These are phyloP conservation scores for Aaosphaeria arxii DNA, from an alignment of 2,329 filamentous ascomycete genomes.

Conservation along the genomic window DNA sequence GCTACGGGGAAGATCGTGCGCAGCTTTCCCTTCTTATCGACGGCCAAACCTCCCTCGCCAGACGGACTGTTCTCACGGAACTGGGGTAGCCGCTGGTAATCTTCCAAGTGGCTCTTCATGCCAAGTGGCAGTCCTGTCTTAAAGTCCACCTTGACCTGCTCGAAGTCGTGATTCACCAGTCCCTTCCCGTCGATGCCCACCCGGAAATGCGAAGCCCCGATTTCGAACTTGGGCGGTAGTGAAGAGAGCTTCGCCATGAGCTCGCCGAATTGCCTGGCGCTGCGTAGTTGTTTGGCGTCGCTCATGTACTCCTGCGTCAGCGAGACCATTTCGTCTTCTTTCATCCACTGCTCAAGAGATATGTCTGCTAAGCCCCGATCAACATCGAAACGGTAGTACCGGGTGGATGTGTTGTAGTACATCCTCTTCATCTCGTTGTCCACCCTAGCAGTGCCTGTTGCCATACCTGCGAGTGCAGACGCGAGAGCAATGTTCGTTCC, in stretches of 20 bases:
- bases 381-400: slow-evolving; percentile 40
- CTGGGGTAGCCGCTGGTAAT: slow-evolving; percentile 18
- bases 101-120: slow-evolving; percentile 13
- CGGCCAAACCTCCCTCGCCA: slow-evolving; percentile 28
- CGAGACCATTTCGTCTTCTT: slow-evolving; percentile 39
- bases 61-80: slow-evolving; percentile 25
- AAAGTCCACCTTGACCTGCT: slow-evolving; percentile 34
- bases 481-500: slow-evolving; percentile 37
- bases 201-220: slow-evolving; percentile 27
- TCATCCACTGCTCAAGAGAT: slow-evolving; percentile 41
- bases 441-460: slow-evolving; percentile 36
- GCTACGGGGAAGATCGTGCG: slow-evolving; percentile 34
- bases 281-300: slow-evolving; percentile 29
- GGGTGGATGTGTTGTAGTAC: slow-evolving; percentile 35
- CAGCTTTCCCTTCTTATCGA: slow-evolving; percentile 21
- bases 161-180: slow-evolving; percentile 28
- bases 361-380: slow-evolving; percentile 39
- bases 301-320: slow-evolving; percentile 38
- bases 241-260: slow-evolving; percentile 36
- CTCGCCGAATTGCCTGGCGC: slow-evolving; percentile 28
- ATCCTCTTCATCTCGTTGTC: slow-evolving; percentile 42
- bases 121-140: slow-evolving; percentile 35
- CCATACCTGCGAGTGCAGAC: slow-evolving; percentile 36
- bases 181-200: slow-evolving; percentile 30
- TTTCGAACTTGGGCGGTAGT: slow-evolving; percentile 34